A percentile compares a stretch with the other conserved stretches of the same genome.
Conservation (phyloP, 2,329 filamentous ascomycete species). For the Microcyclospora tardicrescens region DNA sequence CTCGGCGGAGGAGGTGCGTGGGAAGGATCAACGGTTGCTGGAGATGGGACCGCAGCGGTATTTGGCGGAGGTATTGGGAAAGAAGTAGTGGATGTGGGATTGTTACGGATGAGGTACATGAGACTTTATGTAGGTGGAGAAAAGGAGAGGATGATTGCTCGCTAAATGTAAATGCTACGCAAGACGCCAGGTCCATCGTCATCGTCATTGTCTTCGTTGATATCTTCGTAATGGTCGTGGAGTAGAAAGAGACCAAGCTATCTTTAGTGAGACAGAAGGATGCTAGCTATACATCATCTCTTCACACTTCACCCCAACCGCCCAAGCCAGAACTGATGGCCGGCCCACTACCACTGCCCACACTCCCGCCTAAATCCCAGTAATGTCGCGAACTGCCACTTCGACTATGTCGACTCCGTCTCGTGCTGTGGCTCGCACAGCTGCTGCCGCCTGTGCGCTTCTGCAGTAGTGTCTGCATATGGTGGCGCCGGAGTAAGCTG, state of each 20-base stretch:
- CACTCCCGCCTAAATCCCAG: constrained; percentile 77
- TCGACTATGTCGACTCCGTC: constrained; percentile 49
- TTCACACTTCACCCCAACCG: constrained; percentile 62
- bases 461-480: constrained; percentile 31
- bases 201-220: too few species aligned
- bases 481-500: constrained; percentile 11
- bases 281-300: neutral
- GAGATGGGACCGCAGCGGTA: constrained; percentile 34
- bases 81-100: constrained; percentile 10
- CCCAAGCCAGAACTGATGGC: constrained; percentile 40
- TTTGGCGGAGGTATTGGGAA: constrained; percentile 15
- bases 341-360: constrained; percentile 45
- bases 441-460: constrained; percentile 31
- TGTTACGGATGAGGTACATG: neutral
- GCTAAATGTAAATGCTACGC: too few species aligned
- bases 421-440: constrained; percentile 53
- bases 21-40: constrained; percentile 46
- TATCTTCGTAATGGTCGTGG: too few species aligned
- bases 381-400: constrained; percentile 61
- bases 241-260: too few species aligned
- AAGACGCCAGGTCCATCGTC: too few species aligned
- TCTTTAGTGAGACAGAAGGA: neutral
- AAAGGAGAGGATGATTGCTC: too few species aligned
- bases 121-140: too few species aligned
- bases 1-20: constrained; percentile 51